Base-by-base conservation (phyloP, 805 yeast species). In the Myxozyma neotropica region DNA sequence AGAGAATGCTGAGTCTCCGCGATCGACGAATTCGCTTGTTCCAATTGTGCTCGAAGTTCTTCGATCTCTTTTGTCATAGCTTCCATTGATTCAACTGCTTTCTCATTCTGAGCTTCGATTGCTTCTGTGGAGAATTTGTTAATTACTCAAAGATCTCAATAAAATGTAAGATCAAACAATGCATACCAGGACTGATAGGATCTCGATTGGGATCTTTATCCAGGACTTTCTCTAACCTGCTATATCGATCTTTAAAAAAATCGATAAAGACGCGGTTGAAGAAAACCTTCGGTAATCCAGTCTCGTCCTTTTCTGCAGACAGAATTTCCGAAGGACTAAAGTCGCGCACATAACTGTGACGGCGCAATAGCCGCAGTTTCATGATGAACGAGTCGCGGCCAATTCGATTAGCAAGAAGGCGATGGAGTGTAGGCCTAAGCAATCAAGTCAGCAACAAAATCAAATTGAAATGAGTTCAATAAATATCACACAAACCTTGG, bases 231-330 rank as follows among this genome's bases (percentile, higher is more conserved):
- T 81, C 81, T 27, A 94, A 82, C 58, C 97, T 79, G 31, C 78
- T 73, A 62, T 80, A 83, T 67, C 89, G 87, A 1, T 87, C 94
- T 62, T 84, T 84, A 44, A 94, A 75, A 53, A 91, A 74, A 2
- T 75, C 76, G 2, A 88, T 84, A 70, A 89, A 89, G 1, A 78
- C 73, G 0, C 81, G 70, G 58, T 85, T 86, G 69, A 94, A 87
- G 68, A 81, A 90, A 0, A 93, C 87, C 58, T 84, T 83, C 0
- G 98, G 99, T 43, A 93, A 79, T 0, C 99, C 99, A 1, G 96
- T 84, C 1, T 84, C 86, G 70, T 90, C 96, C 63, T 81, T 80
- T 3, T 78, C 77, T 1, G 85, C 82, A 17, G 78, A 75, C 24
- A 82, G 72, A 27, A 82, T 75, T 23, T 77, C 75, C 1, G 79